These are phyloP conservation scores for Sechiopsis laciniata DNA, from an alignment of 306 rosid species.

Conservation along the genomic window DNA sequence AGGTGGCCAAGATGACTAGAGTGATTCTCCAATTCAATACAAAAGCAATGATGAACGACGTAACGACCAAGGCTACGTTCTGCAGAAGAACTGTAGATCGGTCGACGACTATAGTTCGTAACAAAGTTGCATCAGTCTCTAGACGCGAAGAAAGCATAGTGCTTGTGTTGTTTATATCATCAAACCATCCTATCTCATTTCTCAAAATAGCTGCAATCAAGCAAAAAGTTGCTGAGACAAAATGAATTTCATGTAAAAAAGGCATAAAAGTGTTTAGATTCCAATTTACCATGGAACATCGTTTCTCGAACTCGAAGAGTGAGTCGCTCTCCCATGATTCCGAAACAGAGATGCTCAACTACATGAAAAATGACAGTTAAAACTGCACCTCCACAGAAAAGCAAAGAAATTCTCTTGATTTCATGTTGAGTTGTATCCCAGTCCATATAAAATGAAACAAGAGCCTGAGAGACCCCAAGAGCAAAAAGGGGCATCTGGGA, in stretches of 20 bases:
- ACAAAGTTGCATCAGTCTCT: slow-evolving; percentile 72
- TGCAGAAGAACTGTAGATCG: slow-evolving; percentile 74
- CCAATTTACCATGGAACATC: slow-evolving; percentile 69
- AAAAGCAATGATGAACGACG: slow-evolving; percentile 79
- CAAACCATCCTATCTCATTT: slow-evolving; percentile 97
- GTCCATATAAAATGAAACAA: slow-evolving; percentile 88
- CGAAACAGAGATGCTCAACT: slow-evolving; percentile 74
- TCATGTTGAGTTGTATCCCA: slow-evolving; percentile 82
- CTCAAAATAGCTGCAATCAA: slow-evolving; percentile 71
- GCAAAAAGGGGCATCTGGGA: slow-evolving; percentile 97
- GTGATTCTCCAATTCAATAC: slow-evolving; percentile 92
- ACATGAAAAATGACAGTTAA: slow-evolving; percentile 73
- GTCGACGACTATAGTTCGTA: slow-evolving; percentile 78
- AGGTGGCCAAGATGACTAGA: slow-evolving; percentile 80
- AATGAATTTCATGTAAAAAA: not conserved
- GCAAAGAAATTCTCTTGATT: slow-evolving; percentile 58
- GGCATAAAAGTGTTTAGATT: not conserved
- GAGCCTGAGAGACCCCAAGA: slow-evolving; percentile 90
- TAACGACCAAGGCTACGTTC: slow-evolving; percentile 72
- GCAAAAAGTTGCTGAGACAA: slow-evolving; percentile 18
- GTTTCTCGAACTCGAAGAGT: slow-evolving; percentile 81
- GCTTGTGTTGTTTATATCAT: slow-evolving; percentile 72
- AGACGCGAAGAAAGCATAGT: slow-evolving; percentile 84
- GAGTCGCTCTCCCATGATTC: slow-evolving; percentile 93
- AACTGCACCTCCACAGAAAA: slow-evolving; percentile 64